A percentile compares a stretch with the other conserved stretches of the same genome.
Conservation (phyloP, 257 asterid species). For the Ehretia macrophylla region DNA sequence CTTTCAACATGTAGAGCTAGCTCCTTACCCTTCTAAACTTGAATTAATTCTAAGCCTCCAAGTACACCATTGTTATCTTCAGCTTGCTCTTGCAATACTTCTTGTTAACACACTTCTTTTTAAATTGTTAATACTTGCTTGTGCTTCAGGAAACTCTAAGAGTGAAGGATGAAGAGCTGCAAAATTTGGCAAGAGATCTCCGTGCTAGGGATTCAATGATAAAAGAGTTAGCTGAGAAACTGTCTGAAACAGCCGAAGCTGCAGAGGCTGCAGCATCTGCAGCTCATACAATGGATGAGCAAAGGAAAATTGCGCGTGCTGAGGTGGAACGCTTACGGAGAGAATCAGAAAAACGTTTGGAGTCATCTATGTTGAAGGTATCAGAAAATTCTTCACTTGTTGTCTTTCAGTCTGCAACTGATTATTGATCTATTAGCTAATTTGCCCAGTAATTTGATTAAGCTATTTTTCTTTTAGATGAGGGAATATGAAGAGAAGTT, state of each 20-base stretch:
- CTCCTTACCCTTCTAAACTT: too few species aligned
- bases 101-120: not conserved
- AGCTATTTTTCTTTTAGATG: conserved; percentile 30
- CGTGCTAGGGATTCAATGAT: conserved; percentile 90
- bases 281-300: conserved; percentile 89
- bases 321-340: conserved; percentile 68
- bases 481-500: conserved; percentile 64
- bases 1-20: too few species aligned
- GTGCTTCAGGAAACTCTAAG: conserved; percentile 80
- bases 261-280: conserved; percentile 99
- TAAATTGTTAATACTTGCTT: not conserved
- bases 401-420: conserved; percentile 7
- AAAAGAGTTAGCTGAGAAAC: conserved; percentile 81
- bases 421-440: not conserved
- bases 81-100: not conserved
- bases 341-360: conserved; percentile 56
- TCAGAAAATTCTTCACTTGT: conserved; percentile 11
- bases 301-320: conserved; percentile 79
- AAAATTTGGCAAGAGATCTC: conserved; percentile 77
- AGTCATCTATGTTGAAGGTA: conserved; percentile 61
- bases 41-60: too few species aligned
- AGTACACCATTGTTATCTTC: not conserved
- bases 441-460: not conserved
- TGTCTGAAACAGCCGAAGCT: conserved; percentile 93
- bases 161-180: conserved; percentile 99